A percentile compares a stretch with the other conserved stretches of the same genome.
Conservation (phyloP, 2,329 filamentous ascomycete genomes). For the Juglanconis oblonga region DNA sequence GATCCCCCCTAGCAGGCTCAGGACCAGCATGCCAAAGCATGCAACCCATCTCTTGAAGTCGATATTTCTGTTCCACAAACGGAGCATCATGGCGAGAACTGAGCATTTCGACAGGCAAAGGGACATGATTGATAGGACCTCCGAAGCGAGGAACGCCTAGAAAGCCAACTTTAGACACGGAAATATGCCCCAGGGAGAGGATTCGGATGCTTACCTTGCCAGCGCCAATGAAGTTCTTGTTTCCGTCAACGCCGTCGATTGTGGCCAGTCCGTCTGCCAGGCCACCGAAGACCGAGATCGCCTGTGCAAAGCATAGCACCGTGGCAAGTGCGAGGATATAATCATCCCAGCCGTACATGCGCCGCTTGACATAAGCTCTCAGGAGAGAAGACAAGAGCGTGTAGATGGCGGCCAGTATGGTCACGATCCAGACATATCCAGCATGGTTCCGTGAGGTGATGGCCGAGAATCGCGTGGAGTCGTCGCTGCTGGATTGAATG, state of each 20-base stretch:
- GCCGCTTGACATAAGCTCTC: slow-evolving; percentile 1
- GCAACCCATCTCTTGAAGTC: background rate
- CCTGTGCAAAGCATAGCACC: background rate
- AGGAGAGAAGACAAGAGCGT: background rate
- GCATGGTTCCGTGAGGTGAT: background rate
- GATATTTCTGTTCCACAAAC: background rate
- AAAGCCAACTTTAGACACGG: too few species aligned
- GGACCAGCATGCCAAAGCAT: background rate
- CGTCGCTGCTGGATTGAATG: too few species aligned
- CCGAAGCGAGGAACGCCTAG: slow-evolving; percentile 1
- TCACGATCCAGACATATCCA: slow-evolving; percentile 9
- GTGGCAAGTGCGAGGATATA: slow-evolving; percentile 6
- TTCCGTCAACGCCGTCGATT: background rate
- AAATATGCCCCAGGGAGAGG: too few species aligned
- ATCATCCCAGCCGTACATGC: slow-evolving; percentile 4
- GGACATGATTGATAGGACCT: background rate
- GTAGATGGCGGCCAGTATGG: slow-evolving; percentile 2
- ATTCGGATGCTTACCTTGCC: background rate
- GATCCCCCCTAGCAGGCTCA: background rate
- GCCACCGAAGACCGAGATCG: background rate
- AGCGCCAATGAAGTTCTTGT: too few species aligned
- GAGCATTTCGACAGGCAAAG: slow-evolving; percentile 8
- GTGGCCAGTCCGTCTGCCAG: background rate
- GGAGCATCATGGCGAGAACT: background rate
- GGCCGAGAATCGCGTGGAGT: too few species aligned